Evolutionary conservation across 2,329 filamentous ascomycete genomes (phyloP).

Genomic region (Colletotrichum ledebouriae): DNA sequence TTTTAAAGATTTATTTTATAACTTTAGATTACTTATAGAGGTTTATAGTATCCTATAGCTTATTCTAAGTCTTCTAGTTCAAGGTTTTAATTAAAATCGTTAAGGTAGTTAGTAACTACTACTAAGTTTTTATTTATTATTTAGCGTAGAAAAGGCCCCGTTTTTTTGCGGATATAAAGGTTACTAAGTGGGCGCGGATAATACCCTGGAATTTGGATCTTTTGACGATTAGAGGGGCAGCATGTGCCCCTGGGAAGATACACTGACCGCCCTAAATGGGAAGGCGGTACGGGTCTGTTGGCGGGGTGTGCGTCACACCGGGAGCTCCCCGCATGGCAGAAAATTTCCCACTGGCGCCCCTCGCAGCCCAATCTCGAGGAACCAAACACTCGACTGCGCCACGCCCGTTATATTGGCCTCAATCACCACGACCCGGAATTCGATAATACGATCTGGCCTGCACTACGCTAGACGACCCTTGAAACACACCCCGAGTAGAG

Average conservation of each 20-base stretch:
- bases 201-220: conserved; percentile 12
- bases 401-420: conserved; percentile 32
- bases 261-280: background rate
- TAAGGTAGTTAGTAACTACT: too few relatives aligned
- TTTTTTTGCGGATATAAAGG: too few relatives aligned
- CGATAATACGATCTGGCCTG: background rate
- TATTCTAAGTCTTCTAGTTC: too few relatives aligned
- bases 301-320: conserved; percentile 40
- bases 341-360: conserved; percentile 35
- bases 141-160: too few relatives aligned
- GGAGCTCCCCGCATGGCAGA: conserved; percentile 40
- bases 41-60: too few relatives aligned
- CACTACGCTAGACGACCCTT: too few relatives aligned
- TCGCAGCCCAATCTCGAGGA: background rate
- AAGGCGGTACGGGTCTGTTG: conserved; percentile 31
- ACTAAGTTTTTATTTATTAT: too few relatives aligned
- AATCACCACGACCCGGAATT: conserved; percentile 1
- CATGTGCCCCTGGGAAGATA: background rate
- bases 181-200: conserved; percentile 9
- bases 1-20: too few relatives aligned
- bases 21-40: too few relatives aligned
- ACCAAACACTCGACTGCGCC: conserved; percentile 17
- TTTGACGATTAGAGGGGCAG: conserved; percentile 30
- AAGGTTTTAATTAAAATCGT: too few relatives aligned
- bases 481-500: too few relatives aligned